Evolutionary conservation across 257 asterid species (phyloP), one percentile per base, ranked within the genome.

Genomic region (Misopates orontium): DNA sequence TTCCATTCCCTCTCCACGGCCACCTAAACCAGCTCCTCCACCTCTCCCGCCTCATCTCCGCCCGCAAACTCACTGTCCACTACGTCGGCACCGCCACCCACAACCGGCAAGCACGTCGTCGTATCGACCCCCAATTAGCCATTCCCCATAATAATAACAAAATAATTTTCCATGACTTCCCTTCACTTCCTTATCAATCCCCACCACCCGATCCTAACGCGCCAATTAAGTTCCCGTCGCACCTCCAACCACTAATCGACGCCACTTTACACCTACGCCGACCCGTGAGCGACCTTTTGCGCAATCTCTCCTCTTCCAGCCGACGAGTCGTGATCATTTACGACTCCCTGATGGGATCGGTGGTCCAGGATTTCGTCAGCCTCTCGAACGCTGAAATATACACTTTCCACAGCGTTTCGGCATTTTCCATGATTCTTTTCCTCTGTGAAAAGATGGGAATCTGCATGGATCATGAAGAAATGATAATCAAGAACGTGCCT

Each of bases 21-120:
- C 64, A 58, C 20, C 64, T 58, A 17, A 58, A 58, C 31, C 64
- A 19, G 44, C 64, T 58, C 48, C 48, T 58, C 49, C 49, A 58
- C 23, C 64, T 58, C 31, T 40, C 64, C 9, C 64, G 64, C 23
- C 64, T 58, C 49, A 58, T 58, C 28, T 36, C 64, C 17, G 44
- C 31, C 17, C 49, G 13, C 44, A 36, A 21, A 1, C 17, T 58
- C 8, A 15, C 44, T 3, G 49, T 58, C 13, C 12, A 36, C 40
- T 58, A 32, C 45, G 31, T 58, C n/a, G 64, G 49, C 16, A 28
- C 64, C 17, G 13, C 28, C 6, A 14, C 44, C 49, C 64, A 58
- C 45, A 11, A 31, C 18, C 64, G 28, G 5, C 64, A 58, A 36
- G 31, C 49, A 16, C 36, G 23, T 25, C 20, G 25, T n/a, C 49